Base-by-base conservation (phyloP, 768 basidiomycete species). In the Gautieria morchelliformis region DNA sequence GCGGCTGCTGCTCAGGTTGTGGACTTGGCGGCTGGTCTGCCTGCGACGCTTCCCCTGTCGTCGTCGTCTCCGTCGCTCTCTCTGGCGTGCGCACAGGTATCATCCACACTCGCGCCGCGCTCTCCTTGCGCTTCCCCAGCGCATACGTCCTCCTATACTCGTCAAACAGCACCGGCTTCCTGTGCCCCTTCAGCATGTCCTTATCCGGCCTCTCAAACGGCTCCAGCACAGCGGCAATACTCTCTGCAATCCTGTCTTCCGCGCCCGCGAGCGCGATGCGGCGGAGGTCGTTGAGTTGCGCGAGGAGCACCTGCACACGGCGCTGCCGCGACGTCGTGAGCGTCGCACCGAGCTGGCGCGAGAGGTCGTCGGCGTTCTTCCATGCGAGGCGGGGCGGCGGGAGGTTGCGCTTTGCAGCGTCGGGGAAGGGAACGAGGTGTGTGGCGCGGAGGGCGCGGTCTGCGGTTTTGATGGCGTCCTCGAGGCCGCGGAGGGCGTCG, bases 31-130 rank as follows among this genome's bases (percentile, higher is more conserved):
- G 52, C 55, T 24, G 37, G 40, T 24, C 64, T 55, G 19, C 53
- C 2, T 20, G 60, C 58, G 54, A 32, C 11, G 60, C 12, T 1
- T 55, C 39, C 2, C 37, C 20, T 27, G 54, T 11, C 27, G 5
- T 27, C 27, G 27, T 27, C 27, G 54, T 11, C 27, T 3, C 5
- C 27, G 27, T 27, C 27, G 27, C 27, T 5, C 27, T 5, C 20
- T 47, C 22, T 3, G 61, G 17, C 14, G 61, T 53, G 8, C 55
- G 35, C 24, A 80, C 79, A 35, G 85, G 81, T 59, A 96, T 87
- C 75, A 95, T 87, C 94, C 94, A 98, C 9, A 94, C 93, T 40
- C 91, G 80, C 37, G 94, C 93, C 1, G 85, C 75, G 63, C 89
- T 90, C 59, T 91, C 91, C 72, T 98, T 98, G 62, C 94, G 79